Percentiles rank a stretch among this genome's conserved stretches.
phyloP scores from a whole-genome alignment of 768 basidiomycete genomes.

The Phaeotremella skinneri region DNA sequence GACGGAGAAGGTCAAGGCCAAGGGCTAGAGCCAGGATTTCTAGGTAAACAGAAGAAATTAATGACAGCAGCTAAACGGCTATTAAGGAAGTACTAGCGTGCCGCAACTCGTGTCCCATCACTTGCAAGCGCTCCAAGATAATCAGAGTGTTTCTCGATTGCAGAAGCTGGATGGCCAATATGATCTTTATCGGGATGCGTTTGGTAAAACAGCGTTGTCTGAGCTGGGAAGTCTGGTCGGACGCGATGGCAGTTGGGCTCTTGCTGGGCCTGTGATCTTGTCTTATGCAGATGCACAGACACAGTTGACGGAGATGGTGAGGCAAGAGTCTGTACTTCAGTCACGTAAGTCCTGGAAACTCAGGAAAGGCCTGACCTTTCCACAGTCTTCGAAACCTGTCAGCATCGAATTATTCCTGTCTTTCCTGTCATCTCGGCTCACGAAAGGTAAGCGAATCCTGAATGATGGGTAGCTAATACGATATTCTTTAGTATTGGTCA shows the following conservation, averaged over 20 bases:
- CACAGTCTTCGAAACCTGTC: background rate
- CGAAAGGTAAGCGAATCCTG: too few species aligned
- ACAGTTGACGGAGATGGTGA: background rate
- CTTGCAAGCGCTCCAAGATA: too few species aligned
- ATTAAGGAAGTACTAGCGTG: background rate
- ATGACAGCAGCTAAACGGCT: background rate
- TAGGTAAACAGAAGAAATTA: background rate
- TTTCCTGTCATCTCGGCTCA: background rate
- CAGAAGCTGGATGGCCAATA: background rate
- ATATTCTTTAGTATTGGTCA: too few species aligned
- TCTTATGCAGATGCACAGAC: background rate
- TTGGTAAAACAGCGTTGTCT: background rate
- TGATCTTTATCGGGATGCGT: background rate
- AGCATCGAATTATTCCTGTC: background rate
- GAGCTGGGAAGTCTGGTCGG: background rate
- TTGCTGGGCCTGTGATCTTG: background rate
- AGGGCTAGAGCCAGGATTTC: background rate
- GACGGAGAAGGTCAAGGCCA: background rate
- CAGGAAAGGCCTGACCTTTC: background rate
- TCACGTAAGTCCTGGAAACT: background rate
- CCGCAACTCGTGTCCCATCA: background rate
- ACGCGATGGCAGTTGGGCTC: background rate
- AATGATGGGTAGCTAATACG: too few species aligned
- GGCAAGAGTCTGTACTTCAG: background rate
- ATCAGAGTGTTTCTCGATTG: background rate